Evolutionary conservation across 768 basidiomycete genomes (phyloP), one percentile per base, ranked within the genome.

Genomic region (Wakefieldia striispora): DNA sequence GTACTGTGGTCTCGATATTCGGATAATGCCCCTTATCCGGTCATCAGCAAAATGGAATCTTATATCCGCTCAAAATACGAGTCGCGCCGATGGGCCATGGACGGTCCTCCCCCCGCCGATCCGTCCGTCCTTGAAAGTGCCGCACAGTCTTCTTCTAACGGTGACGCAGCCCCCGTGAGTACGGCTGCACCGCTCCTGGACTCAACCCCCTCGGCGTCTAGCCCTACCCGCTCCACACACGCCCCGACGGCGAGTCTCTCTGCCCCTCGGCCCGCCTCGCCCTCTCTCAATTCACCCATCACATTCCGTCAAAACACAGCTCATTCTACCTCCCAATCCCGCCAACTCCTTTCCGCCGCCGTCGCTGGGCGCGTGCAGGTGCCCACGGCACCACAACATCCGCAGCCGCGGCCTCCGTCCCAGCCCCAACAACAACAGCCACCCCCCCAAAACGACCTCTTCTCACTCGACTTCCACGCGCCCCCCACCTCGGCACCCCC

Each of bases 41-140:
- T 17, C 21, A 20, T 17, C 64, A 95, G 95, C 67, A 98, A 98
- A 80, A 94, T 98, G 77, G 95, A 98, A 50, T 93, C 91, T 0
- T 98, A 94, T 70, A 89, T 98, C 52, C 86, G 95, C 43, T 94
- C 91, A 19, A 98, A 99, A 68, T 99, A 99, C 67, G 95, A 99
- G 69, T 83, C 88, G 3, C 78, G 80, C 21, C 77, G 95, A 49
- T 99, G 95, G 95, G 95, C 95, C 2, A 72, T 87, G 69, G 89
- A 95, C n/a, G 93, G 90, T 0, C 87, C 90, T 13, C 82, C 78
- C 0, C 95, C 95, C 0, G 62, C 70, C 0, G 90, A 97, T 67
- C 95, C 95, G 3, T 83, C 87, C 16, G 71, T 80, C 0, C 76
- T 97, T 13, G 93, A 92, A 9, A 70, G 67, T 31, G 45, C 66